These are phyloP conservation scores for Pseudogymnoascus pannorum DNA, from an alignment of 2,329 filamentous ascomycete species.

Conservation along the genomic window DNA sequence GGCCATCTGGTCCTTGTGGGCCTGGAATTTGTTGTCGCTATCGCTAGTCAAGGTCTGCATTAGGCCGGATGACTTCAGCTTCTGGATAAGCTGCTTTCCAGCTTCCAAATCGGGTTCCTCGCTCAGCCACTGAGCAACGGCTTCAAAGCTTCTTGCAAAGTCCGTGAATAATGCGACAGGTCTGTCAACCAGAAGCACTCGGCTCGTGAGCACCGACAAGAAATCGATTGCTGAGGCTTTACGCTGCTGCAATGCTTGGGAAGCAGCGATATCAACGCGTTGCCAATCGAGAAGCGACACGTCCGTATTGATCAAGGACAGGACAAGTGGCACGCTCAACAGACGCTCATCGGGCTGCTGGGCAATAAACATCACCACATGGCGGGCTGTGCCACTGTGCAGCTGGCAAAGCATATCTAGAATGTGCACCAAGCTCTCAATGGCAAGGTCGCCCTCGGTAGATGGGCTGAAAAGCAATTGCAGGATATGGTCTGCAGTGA, in stretches of 20 bases:
- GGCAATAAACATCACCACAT: slow-evolving; percentile 49
- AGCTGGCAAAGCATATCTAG: slow-evolving; percentile 55
- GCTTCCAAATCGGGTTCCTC: slow-evolving; percentile 61
- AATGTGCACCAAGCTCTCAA: slow-evolving; percentile 57
- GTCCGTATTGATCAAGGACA: slow-evolving; percentile 51
- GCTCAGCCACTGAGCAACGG: slow-evolving; percentile 71
- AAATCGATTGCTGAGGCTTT: slow-evolving; percentile 70
- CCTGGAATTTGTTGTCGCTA: slow-evolving; percentile 47
- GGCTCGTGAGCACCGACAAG: slow-evolving; percentile 70
- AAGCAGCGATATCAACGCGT: slow-evolving; percentile 62
- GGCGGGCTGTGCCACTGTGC: slow-evolving; percentile 42
- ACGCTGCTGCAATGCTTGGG: slow-evolving; percentile 63
- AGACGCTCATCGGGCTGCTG: slow-evolving; percentile 49
- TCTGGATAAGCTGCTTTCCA: slow-evolving; percentile 64
- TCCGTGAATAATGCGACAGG: slow-evolving; percentile 76
- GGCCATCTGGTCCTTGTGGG: slow-evolving; percentile 75
- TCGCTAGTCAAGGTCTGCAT: slow-evolving; percentile 45
- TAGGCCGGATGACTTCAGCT: slow-evolving; percentile 47
- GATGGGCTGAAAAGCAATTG: slow-evolving; percentile 45
- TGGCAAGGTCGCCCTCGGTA: slow-evolving; percentile 46
- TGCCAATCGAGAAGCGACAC: slow-evolving; percentile 48
- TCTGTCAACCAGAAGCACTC: slow-evolving; percentile 69
- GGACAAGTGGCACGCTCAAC: slow-evolving; percentile 50
- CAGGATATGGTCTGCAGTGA: slow-evolving; percentile 53
- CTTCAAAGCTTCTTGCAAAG: slow-evolving; percentile 75